These are phyloP conservation scores for Clitoria ternatea DNA, from an alignment of 306 rosid species.

Conservation along the genomic window DNA sequence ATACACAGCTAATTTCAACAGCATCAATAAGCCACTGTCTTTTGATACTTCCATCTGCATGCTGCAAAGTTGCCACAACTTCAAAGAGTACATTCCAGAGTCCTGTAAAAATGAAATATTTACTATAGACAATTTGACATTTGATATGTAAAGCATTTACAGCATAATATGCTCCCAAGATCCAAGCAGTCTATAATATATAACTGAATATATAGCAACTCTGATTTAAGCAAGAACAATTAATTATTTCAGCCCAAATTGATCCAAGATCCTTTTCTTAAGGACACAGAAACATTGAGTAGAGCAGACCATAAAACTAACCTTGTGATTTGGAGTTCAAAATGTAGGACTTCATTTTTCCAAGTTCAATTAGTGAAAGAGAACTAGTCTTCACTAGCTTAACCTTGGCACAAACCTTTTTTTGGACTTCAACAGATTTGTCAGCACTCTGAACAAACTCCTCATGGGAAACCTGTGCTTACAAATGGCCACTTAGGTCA, in stretches of 20 bases:
- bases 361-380: slow-evolving; percentile 65
- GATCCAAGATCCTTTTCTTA: not conserved
- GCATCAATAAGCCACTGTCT: slow-evolving; percentile 86
- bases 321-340: slow-evolving; percentile 57
- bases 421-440: slow-evolving; percentile 35
- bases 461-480: slow-evolving; percentile 56
- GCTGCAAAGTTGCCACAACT: slow-evolving; percentile 73
- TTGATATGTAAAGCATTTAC: slow-evolving; percentile 4
- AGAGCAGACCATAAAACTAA: slow-evolving; percentile 26
- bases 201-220: not conserved
- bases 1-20: slow-evolving; percentile 80
- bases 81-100: slow-evolving; percentile 72
- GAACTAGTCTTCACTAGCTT: slow-evolving; percentile 67
- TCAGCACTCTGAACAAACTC: slow-evolving; percentile 44
- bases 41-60: slow-evolving; percentile 68
- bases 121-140: slow-evolving; percentile 10
- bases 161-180: slow-evolving; percentile 22
- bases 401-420: slow-evolving; percentile 62
- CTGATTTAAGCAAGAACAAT: slow-evolving; percentile 2
- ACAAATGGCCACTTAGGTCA: slow-evolving; percentile 16
- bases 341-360: slow-evolving; percentile 63
- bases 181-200: not conserved
- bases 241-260: slow-evolving; percentile 1
- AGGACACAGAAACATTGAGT: not conserved
- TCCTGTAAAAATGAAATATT: slow-evolving; percentile 45